phyloP scores from a whole-genome alignment of 441 rosid genomes.

The Iberis amara region DNA sequence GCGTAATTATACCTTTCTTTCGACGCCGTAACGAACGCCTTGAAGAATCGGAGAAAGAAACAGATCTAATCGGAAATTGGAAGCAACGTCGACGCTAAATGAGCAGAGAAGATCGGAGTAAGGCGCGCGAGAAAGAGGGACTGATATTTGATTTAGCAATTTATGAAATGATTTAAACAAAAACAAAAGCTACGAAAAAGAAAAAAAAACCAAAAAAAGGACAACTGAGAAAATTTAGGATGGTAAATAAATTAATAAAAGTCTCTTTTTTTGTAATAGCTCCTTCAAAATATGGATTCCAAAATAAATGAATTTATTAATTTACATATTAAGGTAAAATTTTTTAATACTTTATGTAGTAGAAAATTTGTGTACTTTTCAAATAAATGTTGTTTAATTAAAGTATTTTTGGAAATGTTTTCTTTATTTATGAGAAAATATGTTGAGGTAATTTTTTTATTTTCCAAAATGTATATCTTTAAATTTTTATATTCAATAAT shows the following conservation, averaged over 20 bases:
- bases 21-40: neutral
- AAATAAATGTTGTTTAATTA: no score
- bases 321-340: no score
- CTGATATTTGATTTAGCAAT: conserved; percentile 22
- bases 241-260: neutral
- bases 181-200: neutral
- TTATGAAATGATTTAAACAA: neutral
- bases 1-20: neutral
- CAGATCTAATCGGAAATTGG: conserved; percentile 2
- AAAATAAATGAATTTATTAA: no score
- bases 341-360: no score
- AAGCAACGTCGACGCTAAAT: conserved; percentile 4
- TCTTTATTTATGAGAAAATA: no score
- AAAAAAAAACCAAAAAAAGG: neutral
- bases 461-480: no score
- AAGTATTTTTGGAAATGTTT: no score
- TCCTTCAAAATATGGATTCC: no score
- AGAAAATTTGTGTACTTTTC: no score
- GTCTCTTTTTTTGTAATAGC: no score
- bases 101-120: conserved; percentile 7
- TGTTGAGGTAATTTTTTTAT: no score
- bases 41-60: neutral
- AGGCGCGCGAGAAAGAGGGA: conserved; percentile 18
- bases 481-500: no score
- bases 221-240: conserved; percentile 9